phyloP scores from a whole-genome alignment of 352 stramenopile genomes.

The Phytophthora agathidicida region DNA sequence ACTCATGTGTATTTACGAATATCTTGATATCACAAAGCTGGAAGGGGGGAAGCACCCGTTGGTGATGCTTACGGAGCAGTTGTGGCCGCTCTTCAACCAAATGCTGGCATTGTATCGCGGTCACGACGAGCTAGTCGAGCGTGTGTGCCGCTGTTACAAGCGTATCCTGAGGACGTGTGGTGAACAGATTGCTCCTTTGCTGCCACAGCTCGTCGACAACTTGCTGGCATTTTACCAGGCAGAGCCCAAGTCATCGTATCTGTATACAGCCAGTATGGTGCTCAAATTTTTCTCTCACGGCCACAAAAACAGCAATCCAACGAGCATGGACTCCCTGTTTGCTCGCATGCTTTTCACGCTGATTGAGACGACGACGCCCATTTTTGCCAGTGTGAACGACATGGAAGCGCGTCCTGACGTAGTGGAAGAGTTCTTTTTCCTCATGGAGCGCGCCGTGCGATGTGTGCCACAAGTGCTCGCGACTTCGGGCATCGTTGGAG shows the following conservation, averaged over 20 bases:
- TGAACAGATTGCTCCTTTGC: conserved; percentile 59
- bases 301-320: conserved; percentile 25
- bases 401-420: conserved; percentile 91
- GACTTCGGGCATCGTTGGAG: conserved; percentile 6
- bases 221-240: conserved; percentile 75
- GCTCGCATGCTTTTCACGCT: conserved; percentile 67
- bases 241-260: conserved; percentile 86
- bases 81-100: conserved; percentile 85
- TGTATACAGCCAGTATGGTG: conserved; percentile 86
- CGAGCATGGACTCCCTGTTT: conserved; percentile 54
- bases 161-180: conserved; percentile 83
- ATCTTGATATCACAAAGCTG: conserved; percentile 51
- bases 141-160: conserved; percentile 88
- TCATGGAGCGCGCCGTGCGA: conserved; percentile 91
- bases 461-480: conserved; percentile 83
- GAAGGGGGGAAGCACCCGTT: conserved; percentile 48
- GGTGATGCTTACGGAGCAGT: conserved; percentile 73
- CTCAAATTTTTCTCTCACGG: conserved; percentile 74
- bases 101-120: conserved; percentile 74
- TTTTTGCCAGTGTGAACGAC: conserved; percentile 69
- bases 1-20: conserved; percentile 87
- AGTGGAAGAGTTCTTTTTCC: conserved; percentile 96
- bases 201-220: conserved; percentile 82
- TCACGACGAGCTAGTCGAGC: conserved; percentile 83
- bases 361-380: conserved; percentile 78